Conservation (phyloP, 306 rosid genomes). For the Carpinus fangiana region DNA sequence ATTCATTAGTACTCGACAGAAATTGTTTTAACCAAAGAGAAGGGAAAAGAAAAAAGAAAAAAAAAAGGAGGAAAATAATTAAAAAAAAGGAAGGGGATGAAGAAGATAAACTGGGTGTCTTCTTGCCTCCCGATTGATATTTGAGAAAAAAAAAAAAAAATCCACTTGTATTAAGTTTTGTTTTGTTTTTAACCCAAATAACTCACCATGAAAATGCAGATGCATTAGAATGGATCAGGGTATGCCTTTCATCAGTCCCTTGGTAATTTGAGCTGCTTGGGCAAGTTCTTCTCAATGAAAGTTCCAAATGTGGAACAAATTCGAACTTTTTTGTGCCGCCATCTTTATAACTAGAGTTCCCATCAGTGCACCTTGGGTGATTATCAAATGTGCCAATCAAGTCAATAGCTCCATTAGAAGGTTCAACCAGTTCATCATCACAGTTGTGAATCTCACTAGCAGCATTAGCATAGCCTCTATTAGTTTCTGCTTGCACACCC, state of each 20-base stretch:
- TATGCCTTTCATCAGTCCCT: slow-evolving; percentile 41
- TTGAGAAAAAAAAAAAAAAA: background rate
- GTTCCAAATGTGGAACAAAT: slow-evolving; percentile 51
- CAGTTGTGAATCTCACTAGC: slow-evolving; percentile 31
- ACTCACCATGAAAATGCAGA: slow-evolving; percentile 79
- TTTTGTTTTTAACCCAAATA: slow-evolving; percentile 11
- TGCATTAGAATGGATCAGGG: slow-evolving; percentile 55
- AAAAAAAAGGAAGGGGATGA: background rate
- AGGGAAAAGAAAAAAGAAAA: background rate
- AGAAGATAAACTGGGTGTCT: background rate
- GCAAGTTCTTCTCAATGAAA: slow-evolving; percentile 50
- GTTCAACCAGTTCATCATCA: slow-evolving; percentile 38
- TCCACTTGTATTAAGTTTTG: background rate
- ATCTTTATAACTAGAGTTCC: slow-evolving; percentile 30
- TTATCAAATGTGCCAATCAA: slow-evolving; percentile 60
- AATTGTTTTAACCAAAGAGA: background rate
- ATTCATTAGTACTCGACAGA: background rate
- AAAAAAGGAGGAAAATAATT: background rate
- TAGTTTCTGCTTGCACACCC: slow-evolving; percentile 30
- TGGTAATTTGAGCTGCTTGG: slow-evolving; percentile 36
- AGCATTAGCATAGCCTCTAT: slow-evolving; percentile 33
- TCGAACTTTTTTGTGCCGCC: slow-evolving; percentile 35
- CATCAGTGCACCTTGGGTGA: slow-evolving; percentile 34
- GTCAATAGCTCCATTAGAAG: slow-evolving; percentile 58
- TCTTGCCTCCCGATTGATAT: background rate